Evolutionary conservation across 2,329 filamentous ascomycete species (phyloP).

Genomic region (Talaromyces albobiverticillius): DNA sequence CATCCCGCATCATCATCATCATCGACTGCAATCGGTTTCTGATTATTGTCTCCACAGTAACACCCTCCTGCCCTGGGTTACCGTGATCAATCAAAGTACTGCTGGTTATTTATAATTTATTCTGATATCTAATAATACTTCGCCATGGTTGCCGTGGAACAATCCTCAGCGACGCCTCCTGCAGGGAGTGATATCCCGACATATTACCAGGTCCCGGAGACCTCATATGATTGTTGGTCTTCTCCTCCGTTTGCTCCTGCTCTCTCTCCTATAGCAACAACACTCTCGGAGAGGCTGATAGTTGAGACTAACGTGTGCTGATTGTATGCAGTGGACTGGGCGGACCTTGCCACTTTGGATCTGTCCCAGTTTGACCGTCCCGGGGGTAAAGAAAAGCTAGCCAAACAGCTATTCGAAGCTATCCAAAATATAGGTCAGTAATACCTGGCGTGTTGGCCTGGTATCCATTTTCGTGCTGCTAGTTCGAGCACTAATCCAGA

Average conservation of each 20-base stretch:
- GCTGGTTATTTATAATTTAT: too few species aligned
- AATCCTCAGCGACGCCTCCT: neutral
- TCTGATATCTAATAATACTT: neutral
- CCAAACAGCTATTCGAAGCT: constrained; percentile 52
- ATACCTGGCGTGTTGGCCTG: too few species aligned
- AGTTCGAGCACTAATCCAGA: neutral
- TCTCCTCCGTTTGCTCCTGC: too few species aligned
- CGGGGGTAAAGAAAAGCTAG: constrained; percentile 52
- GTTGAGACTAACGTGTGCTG: neutral
- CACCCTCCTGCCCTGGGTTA: too few species aligned
- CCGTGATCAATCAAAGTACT: too few species aligned
- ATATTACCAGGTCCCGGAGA: constrained; percentile 10
- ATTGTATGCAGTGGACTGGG: constrained; percentile 38
- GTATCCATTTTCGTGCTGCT: constrained; percentile 13
- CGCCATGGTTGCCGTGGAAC: neutral
- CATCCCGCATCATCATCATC: too few species aligned
- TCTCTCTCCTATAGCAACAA: too few species aligned
- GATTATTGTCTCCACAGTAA: too few species aligned
- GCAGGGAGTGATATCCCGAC: constrained; percentile 1
- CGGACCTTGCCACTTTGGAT: constrained; percentile 56
- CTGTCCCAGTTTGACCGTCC: constrained; percentile 52
- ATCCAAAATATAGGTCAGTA: constrained; percentile 38
- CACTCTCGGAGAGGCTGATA: neutral
- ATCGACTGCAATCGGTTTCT: too few species aligned
- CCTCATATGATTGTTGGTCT: constrained; percentile 9